phyloP scores from a whole-genome alignment of 495 filamentous ascomycete species.

The Baudoinia panamericana region DNA sequence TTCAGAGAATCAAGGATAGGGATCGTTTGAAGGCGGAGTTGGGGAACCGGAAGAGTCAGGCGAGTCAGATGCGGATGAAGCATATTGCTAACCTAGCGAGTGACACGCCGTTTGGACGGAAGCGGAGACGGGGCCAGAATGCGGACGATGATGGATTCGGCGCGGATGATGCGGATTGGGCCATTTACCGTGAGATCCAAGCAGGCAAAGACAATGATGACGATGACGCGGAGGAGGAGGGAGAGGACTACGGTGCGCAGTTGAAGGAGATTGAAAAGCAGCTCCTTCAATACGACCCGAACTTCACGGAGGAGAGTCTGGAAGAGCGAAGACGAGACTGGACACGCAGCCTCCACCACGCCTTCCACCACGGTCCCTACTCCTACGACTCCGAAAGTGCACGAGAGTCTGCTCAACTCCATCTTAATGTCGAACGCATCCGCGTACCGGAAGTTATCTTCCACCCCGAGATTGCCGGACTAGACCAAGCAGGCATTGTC shows the following conservation, averaged over 20 bases:
- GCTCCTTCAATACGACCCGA: constrained; percentile 70
- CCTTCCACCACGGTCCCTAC: constrained; percentile 75
- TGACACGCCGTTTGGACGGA: constrained; percentile 67
- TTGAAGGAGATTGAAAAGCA: constrained; percentile 69
- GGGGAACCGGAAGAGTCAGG: constrained; percentile 88
- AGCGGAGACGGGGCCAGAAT: constrained; percentile 58
- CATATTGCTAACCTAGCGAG: constrained; percentile 91
- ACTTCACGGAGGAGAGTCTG: constrained; percentile 80
- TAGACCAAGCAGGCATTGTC: constrained; percentile 86
- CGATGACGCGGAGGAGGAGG: constrained; percentile 65
- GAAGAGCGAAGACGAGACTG: constrained; percentile 86
- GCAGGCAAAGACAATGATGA: constrained; percentile 66
- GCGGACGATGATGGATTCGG: constrained; percentile 92
- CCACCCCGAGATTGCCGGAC: constrained; percentile 84
- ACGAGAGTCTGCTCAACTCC: constrained; percentile 71
- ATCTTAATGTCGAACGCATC: constrained; percentile 93
- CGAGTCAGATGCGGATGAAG: constrained; percentile 95
- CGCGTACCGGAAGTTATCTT: constrained; percentile 92
- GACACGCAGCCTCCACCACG: constrained; percentile 79
- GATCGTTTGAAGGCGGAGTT: constrained; percentile 84
- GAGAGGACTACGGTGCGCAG: constrained; percentile 65
- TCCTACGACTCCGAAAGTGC: constrained; percentile 72
- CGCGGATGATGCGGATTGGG: constrained; percentile 95
- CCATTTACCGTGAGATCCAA: constrained; percentile 82
- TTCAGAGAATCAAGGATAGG: constrained; percentile 83